Conservation (phyloP, 306 rosid genomes). For the Trichosanthes cucumerina region DNA sequence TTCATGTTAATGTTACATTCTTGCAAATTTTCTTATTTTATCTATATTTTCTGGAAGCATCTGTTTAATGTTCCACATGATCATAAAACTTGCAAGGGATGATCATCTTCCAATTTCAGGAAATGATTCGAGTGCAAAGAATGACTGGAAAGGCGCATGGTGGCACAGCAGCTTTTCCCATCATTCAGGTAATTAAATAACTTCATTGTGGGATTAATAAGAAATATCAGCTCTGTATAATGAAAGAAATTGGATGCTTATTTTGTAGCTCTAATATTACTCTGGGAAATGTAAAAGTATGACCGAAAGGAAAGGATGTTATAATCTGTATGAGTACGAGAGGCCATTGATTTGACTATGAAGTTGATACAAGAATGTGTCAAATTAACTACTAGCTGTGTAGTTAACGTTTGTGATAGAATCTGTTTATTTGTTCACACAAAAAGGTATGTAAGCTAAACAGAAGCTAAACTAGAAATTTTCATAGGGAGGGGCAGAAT, state of each 20-base stretch:
- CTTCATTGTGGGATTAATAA: constrained; percentile 10
- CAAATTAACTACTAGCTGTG: no score
- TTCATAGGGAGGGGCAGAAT: background rate
- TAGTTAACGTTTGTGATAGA: background rate
- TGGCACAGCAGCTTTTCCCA: constrained; percentile 83
- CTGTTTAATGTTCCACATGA: background rate
- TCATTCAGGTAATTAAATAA: constrained; percentile 53
- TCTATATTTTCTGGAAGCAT: background rate
- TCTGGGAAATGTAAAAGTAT: background rate
- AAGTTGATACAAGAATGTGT: background rate
- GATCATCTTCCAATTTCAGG: constrained; percentile 31
- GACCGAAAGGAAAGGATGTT: background rate
- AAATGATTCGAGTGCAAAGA: constrained; percentile 78
- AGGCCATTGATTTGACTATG: background rate
- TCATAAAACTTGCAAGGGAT: constrained; percentile 9
- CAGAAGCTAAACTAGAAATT: background rate
- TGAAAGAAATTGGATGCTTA: constrained; percentile 13
- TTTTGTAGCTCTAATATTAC: background rate
- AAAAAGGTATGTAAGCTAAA: no score
- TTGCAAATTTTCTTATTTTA: background rate
- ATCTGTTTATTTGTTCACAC: background rate
- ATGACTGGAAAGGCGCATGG: constrained; percentile 98
- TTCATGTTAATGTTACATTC: background rate
- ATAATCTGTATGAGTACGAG: background rate
- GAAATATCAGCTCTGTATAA: background rate